These are phyloP conservation scores for Xylaria cubensis DNA, from an alignment of 495 filamentous ascomycete genomes.

Conservation along the genomic window DNA sequence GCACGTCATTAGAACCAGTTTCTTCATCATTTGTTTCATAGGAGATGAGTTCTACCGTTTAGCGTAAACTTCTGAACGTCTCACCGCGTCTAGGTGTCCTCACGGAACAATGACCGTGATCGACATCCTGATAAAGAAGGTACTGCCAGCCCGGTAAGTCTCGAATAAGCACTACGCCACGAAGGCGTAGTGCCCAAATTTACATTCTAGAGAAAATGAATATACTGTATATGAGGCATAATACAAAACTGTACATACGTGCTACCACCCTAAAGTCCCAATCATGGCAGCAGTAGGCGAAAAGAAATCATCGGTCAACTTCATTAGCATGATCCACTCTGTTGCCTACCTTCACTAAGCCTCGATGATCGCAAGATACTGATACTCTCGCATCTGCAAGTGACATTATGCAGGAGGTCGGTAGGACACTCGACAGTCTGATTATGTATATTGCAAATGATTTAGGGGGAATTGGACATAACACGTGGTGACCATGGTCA, in stretches of 20 bases:
- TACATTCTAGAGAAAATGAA: not conserved
- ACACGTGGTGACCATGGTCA: constrained; percentile 20
- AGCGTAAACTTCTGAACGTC: not conserved
- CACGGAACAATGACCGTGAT: not conserved
- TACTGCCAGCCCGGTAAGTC: not conserved
- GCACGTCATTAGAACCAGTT: not conserved
- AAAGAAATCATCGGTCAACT: not conserved
- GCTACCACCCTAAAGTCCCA: not conserved
- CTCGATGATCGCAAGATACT: not conserved
- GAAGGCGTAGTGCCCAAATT: not conserved
- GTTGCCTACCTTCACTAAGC: not conserved
- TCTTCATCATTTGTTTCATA: not conserved
- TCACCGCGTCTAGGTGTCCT: not conserved
- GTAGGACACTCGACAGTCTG: not conserved
- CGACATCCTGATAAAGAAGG: not conserved
- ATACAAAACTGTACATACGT: not conserved
- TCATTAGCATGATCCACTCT: not conserved
- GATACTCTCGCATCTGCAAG: not conserved
- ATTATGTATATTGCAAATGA: not conserved
- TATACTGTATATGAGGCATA: not conserved
- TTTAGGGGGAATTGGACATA: not conserved
- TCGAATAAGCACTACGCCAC: constrained; percentile 7
- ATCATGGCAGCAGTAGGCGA: constrained; percentile 1
- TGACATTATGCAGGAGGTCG: not conserved
- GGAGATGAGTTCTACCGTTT: not conserved